A percentile compares a stretch with the other conserved stretches of the same genome.
Evolutionary conservation across 495 filamentous ascomycete genomes (phyloP).

Genomic region (Penicillium cataractarum): DNA sequence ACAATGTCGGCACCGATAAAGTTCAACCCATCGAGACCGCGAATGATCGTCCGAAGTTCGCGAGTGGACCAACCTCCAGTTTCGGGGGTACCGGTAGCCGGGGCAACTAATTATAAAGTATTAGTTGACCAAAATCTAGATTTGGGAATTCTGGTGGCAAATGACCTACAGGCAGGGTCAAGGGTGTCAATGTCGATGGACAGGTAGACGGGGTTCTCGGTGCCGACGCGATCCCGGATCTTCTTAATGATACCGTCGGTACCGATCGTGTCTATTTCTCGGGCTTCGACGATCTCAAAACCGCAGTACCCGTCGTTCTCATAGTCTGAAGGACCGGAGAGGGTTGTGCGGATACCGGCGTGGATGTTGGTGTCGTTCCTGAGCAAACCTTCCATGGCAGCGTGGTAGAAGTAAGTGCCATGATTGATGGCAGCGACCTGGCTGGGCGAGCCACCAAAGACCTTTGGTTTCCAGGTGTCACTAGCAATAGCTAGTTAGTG

Average conservation of each 20-base stretch:
- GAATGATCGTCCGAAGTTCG: constrained; percentile 72
- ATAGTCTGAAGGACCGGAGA: constrained; percentile 73
- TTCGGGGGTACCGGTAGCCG: constrained; percentile 85
- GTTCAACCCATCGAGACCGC: constrained; percentile 74
- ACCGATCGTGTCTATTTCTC: constrained; percentile 77
- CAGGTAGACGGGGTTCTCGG: constrained; percentile 74
- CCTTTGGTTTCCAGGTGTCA: constrained; percentile 69
- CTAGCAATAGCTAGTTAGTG: constrained; percentile 22
- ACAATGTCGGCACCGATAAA: constrained; percentile 81
- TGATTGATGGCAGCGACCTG: constrained; percentile 76
- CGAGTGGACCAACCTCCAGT: constrained; percentile 86
- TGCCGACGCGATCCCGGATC: constrained; percentile 74
- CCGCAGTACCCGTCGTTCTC: constrained; percentile 84
- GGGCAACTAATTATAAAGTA: constrained; percentile 51
- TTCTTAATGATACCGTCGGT: constrained; percentile 70
- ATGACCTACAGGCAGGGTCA: constrained; percentile 73
- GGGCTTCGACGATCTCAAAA: constrained; percentile 78
- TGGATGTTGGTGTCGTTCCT: constrained; percentile 84
- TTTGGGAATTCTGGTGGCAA: neutral
- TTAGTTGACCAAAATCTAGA: neutral
- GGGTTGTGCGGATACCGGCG: constrained; percentile 79
- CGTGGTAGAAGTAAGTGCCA: constrained; percentile 80
- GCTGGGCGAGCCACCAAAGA: constrained; percentile 68
- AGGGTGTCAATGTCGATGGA: constrained; percentile 89
- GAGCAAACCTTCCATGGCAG: constrained; percentile 71